Percentiles rank a stretch among this genome's conserved stretches.
These are phyloP conservation scores for Cryphonectria naterciae DNA, from an alignment of 2,329 filamentous ascomycete genomes.

Conservation along the genomic window DNA sequence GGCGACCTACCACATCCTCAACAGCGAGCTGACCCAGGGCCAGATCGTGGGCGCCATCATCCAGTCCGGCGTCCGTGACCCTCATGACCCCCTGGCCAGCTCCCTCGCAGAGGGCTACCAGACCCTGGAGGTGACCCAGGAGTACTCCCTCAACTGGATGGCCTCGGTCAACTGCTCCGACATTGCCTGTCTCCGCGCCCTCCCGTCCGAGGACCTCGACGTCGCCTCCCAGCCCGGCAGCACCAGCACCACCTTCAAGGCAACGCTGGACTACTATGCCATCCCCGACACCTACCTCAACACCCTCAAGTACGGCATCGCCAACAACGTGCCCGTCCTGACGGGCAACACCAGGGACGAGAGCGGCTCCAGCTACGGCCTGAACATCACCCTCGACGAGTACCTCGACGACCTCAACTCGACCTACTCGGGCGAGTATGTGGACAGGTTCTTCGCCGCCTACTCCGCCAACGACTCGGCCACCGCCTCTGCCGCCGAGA, in stretches of 20 bases:
- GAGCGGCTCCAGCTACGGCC: constrained; percentile 33
- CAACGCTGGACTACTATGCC: constrained; percentile 28
- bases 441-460: constrained; percentile 27
- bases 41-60: constrained; percentile 35
- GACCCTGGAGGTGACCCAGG: constrained; percentile 22
- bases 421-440: constrained; percentile 30
- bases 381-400: constrained; percentile 32
- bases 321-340: constrained; percentile 37
- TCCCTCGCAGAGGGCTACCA: constrained; percentile 33
- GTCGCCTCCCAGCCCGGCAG: constrained; percentile 23
- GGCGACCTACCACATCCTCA: constrained; percentile 35
- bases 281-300: constrained; percentile 36
- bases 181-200: constrained; percentile 31
- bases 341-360: constrained; percentile 40
- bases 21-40: constrained; percentile 35
- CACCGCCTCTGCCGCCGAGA: constrained; percentile 32
- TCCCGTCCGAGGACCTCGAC: constrained; percentile 26
- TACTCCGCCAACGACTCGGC: constrained; percentile 33
- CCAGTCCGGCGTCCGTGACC: constrained; percentile 36
- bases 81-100: constrained; percentile 33
- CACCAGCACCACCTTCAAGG: constrained; percentile 21
- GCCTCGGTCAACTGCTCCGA: constrained; percentile 29
- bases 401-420: constrained; percentile 33
- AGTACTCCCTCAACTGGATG: constrained; percentile 28
- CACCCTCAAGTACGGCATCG: constrained; percentile 33